phyloP scores from a whole-genome alignment of 805 yeast species.

The Saccharomycopsis oosterbeekiorum region DNA sequence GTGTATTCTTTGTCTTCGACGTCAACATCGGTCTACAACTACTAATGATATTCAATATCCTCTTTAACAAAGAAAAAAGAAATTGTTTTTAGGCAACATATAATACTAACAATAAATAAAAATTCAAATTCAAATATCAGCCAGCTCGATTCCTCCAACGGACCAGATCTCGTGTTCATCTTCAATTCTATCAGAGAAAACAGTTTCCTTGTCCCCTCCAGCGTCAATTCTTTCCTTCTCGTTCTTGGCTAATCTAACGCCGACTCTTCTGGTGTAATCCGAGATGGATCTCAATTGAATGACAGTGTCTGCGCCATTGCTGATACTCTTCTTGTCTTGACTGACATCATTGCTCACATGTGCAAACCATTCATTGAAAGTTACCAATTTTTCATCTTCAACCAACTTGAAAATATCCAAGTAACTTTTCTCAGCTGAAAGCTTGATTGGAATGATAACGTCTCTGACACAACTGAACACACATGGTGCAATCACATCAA shows the following conservation, averaged over 20 bases:
- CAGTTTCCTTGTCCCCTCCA: conserved; percentile 83
- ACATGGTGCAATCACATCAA: conserved; percentile 54
- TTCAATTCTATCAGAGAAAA: conserved; percentile 76
- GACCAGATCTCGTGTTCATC: conserved; percentile 87
- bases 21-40: no score
- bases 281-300: conserved; percentile 65
- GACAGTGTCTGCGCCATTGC: conserved; percentile 34
- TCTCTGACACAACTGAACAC: conserved; percentile 81
- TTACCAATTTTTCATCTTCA: conserved; percentile 45
- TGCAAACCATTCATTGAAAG: conserved; percentile 59
- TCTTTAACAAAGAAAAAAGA: no score
- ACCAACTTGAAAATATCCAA: conserved; percentile 62
- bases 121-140: not conserved
- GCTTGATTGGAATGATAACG: conserved; percentile 78
- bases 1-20: no score
- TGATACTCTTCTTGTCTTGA: conserved; percentile 28
- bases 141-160: conserved; percentile 57
- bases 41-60: no score
- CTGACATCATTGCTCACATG: conserved; percentile 23
- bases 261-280: conserved; percentile 88
- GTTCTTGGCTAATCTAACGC: conserved; percentile 70
- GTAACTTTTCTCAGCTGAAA: conserved; percentile 90
- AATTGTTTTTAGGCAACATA: no score
- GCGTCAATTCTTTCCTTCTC: conserved; percentile 83
- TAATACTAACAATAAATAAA: not conserved